Evolutionary conservation across 805 yeast genomes (phyloP).

Genomic region (Candida oleophila): DNA sequence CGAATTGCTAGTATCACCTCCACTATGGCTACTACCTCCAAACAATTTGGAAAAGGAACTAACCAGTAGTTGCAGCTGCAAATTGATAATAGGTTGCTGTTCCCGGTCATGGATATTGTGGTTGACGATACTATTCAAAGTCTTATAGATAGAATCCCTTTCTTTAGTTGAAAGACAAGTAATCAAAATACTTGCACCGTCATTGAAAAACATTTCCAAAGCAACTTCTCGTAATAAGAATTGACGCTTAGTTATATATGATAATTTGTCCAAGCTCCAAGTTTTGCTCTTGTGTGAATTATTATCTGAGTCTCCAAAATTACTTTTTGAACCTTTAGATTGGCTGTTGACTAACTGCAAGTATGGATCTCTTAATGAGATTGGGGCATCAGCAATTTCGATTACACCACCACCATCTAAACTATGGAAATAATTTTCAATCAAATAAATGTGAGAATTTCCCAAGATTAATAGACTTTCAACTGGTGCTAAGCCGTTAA

Average conservation of each 20-base stretch:
- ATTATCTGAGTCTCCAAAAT: neutral
- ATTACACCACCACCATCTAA: constrained; percentile 54
- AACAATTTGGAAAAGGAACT: constrained; percentile 1
- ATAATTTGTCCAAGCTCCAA: constrained; percentile 62
- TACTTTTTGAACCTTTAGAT: constrained; percentile 17
- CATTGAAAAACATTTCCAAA: constrained; percentile 69
- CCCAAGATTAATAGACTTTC: constrained; percentile 79
- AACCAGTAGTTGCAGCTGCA: constrained; percentile 3
- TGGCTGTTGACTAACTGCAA: constrained; percentile 61
- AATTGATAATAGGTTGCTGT: neutral
- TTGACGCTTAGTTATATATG: constrained; percentile 69
- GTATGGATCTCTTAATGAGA: constrained; percentile 62
- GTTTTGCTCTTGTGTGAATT: constrained; percentile 45
- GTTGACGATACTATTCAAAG: neutral
- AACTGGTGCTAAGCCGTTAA: constrained; percentile 71
- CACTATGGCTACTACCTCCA: neutral
- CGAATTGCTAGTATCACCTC: neutral
- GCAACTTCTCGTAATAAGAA: constrained; percentile 81
- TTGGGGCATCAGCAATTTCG: constrained; percentile 66
- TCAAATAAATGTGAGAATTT: constrained; percentile 58
- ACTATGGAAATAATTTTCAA: constrained; percentile 66
- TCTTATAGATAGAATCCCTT: constrained; percentile 56
- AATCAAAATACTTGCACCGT: constrained; percentile 68
- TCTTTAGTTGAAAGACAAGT: constrained; percentile 55
- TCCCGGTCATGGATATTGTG: neutral